phyloP scores from a whole-genome alignment of 441 rosid genomes.

The Daphne laureola region DNA sequence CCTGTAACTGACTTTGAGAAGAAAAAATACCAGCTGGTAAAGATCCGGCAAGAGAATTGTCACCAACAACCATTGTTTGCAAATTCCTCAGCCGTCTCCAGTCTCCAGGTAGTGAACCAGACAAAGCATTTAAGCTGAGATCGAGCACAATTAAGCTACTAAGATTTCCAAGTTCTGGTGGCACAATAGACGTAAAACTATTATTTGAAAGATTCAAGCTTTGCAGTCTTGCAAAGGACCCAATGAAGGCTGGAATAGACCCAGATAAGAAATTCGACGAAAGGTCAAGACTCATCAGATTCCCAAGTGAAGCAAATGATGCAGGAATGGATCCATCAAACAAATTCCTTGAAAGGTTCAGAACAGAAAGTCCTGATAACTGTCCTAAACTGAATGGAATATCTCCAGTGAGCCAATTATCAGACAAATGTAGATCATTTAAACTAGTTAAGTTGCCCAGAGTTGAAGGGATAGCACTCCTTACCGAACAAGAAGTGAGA shows the following conservation, averaged over 20 bases:
- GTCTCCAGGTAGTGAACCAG: slow-evolving; percentile 68
- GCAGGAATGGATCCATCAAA: slow-evolving; percentile 63
- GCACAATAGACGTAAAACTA: slow-evolving; percentile 55
- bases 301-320: slow-evolving; percentile 40
- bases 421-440: slow-evolving; percentile 46
- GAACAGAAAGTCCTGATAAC: slow-evolving; percentile 40
- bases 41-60: slow-evolving; percentile 42
- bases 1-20: slow-evolving; percentile 37
- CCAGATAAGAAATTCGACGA: slow-evolving; percentile 66
- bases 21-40: slow-evolving; percentile 46
- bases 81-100: slow-evolving; percentile 45
- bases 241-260: slow-evolving; percentile 47
- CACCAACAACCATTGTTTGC: slow-evolving; percentile 49
- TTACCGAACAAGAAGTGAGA: slow-evolving; percentile 65
- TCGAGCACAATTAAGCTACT: slow-evolving; percentile 60
- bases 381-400: slow-evolving; percentile 58
- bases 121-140: slow-evolving; percentile 69
- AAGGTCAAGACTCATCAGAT: slow-evolving; percentile 54
- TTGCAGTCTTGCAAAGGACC: slow-evolving; percentile 38
- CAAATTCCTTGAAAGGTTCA: slow-evolving; percentile 62
- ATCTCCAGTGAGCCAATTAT: slow-evolving; percentile 47
- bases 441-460: slow-evolving; percentile 62
- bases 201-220: slow-evolving; percentile 68
- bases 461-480: slow-evolving; percentile 53
- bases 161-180: slow-evolving; percentile 61